Conservation (phyloP, 495 filamentous ascomycete species). For the Annulohypoxylon bovei region DNA sequence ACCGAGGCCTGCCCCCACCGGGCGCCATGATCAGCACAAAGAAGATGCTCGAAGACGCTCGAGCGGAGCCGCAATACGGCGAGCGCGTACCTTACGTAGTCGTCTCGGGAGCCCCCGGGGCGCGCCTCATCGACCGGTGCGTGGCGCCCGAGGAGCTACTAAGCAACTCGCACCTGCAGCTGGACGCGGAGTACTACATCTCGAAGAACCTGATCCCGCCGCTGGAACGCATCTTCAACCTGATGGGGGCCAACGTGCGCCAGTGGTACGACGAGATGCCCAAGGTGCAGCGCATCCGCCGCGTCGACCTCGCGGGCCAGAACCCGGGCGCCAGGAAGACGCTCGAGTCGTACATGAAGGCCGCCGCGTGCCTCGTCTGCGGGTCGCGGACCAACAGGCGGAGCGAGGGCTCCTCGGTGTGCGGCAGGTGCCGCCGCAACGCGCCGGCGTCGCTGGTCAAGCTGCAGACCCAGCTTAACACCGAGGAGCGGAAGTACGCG, state of each 20-base stretch:
- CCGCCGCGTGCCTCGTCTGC: slow-evolving; percentile 82
- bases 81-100: slow-evolving; percentile 96
- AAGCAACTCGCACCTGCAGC: slow-evolving; percentile 74
- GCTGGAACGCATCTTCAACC: slow-evolving; percentile 94
- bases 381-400: slow-evolving; percentile 65
- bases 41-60: slow-evolving; percentile 84
- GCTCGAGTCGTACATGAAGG: slow-evolving; percentile 87
- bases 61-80: slow-evolving; percentile 92
- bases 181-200: slow-evolving; percentile 99
- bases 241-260: slow-evolving; percentile 91
- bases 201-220: slow-evolving; percentile 94
- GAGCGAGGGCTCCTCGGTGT: slow-evolving; percentile 63
- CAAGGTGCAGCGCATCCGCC: slow-evolving; percentile 78
- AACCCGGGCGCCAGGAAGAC: slow-evolving; percentile 65
- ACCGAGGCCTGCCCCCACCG: slow-evolving; percentile 77
- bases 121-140: slow-evolving; percentile 87
- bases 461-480: slow-evolving; percentile 67
- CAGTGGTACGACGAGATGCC: slow-evolving; percentile 98
- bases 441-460: slow-evolving; percentile 67
- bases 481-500: slow-evolving; percentile 68
- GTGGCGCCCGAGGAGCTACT: slow-evolving; percentile 88
- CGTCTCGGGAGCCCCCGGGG: slow-evolving; percentile 84
- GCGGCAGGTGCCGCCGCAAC: slow-evolving; percentile 67
- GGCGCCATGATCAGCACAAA: slow-evolving; percentile 87
- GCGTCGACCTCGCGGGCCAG: slow-evolving; percentile 56